Evolutionary conservation across 179 eudicot species (phyloP), one percentile per base, ranked within the genome.

Genomic region (Silene noctiflora): DNA sequence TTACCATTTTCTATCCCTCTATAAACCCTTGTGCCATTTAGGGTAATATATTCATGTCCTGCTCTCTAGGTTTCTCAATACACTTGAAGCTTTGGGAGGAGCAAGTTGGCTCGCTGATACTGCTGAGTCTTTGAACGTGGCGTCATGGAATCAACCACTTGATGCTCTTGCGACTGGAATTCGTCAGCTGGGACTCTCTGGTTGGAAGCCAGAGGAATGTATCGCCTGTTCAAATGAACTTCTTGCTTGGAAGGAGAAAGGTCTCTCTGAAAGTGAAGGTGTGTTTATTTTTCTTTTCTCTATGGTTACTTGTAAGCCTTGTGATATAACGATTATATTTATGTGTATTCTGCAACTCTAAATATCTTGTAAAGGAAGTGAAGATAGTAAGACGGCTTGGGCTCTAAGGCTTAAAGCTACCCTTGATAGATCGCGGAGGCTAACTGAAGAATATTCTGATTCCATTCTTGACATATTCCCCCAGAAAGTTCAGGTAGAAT

Each of bases 341-440:
- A 65, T 25, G 22, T 31, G 39, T 78, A 58, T 55, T 76, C 35
- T 31, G 21, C 25, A 42, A 67, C 75, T 56, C 77, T 83, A 35
- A 22, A 71, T 69, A 74, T 75, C 65, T 79, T 74, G 19, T 82
- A 24, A 42, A 95, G 97, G 97, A 76, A 84, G 72, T 78, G 99
- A 95, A 90, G 93, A 93, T 69, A 92, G 92, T 42, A 91, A 88
- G 85, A 89, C 58, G 71, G 86, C 89, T 69, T 95, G 99, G 98
- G 96, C 90, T 51, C 82, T 95, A 58, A 87, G 97, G 91, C 91
- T 93, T 67, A 95, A 95, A 86, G 97, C 99, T 72, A 95, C 98
- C 24, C 85, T 95, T 56, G 99, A 95, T 85, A 89, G 99, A 89
- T 87, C 94, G 59, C 83, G 92, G 79, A 89, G 99, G 84, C 87